Conservation (phyloP, 2,329 filamentous ascomycete species). For the Canariomyces notabilis region DNA sequence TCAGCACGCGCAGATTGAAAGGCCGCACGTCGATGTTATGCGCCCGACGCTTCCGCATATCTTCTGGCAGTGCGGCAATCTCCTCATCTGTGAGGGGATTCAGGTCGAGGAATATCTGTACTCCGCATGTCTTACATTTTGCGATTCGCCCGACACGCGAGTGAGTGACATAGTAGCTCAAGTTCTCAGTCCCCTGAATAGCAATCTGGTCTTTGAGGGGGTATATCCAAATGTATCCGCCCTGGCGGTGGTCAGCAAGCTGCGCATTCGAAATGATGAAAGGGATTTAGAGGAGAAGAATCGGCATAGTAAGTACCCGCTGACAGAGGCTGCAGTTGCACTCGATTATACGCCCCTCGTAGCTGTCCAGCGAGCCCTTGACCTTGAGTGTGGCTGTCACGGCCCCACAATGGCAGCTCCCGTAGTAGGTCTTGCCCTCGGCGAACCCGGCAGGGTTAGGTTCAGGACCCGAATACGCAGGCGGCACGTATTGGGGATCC, state of each 20-base stretch:
- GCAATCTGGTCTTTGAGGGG: slow-evolving; percentile 35
- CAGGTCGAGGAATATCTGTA: slow-evolving; percentile 35
- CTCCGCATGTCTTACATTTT: slow-evolving; percentile 47
- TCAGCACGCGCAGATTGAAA: slow-evolving; percentile 37
- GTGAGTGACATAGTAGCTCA: slow-evolving; percentile 36
- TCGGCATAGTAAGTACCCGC: slow-evolving; percentile 28
- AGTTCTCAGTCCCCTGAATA: slow-evolving; percentile 37
- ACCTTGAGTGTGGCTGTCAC: slow-evolving; percentile 39
- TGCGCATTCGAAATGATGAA: too few species aligned
- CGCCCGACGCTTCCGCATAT: slow-evolving; percentile 19
- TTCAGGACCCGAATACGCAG: slow-evolving; percentile 37
- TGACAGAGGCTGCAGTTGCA: slow-evolving; percentile 51
- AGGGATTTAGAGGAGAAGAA: background rate
- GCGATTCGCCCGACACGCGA: slow-evolving; percentile 33
- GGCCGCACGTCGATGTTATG: slow-evolving; percentile 22
- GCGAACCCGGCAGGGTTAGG: slow-evolving; percentile 34
- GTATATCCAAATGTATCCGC: slow-evolving; percentile 43
- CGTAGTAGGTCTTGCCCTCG: slow-evolving; percentile 40
- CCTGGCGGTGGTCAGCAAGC: slow-evolving; percentile 27
- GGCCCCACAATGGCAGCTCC: slow-evolving; percentile 50
- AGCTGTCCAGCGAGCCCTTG: slow-evolving; percentile 35
- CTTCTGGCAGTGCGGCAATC: slow-evolving; percentile 31
- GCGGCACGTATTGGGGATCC: slow-evolving; percentile 31
- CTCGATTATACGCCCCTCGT: slow-evolving; percentile 31
- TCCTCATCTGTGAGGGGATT: slow-evolving; percentile 33